Evolutionary conservation across 2,329 filamentous ascomycete species (phyloP).

Genomic region (Alternaria novae-zelandiae): DNA sequence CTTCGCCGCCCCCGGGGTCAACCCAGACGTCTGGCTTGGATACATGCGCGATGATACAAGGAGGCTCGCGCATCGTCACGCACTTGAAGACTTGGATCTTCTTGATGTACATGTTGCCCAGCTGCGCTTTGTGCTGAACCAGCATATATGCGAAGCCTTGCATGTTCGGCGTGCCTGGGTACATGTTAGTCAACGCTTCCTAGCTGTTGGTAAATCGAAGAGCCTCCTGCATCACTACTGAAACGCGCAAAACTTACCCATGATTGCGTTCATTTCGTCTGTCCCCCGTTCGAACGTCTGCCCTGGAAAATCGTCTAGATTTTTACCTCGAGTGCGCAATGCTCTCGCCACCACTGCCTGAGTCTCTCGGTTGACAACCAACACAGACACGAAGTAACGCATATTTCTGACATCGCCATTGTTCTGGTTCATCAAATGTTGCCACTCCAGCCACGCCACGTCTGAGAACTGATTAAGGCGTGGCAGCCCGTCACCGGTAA

Average conservation of each 20-base stretch:
- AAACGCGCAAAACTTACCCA: slow-evolving; percentile 10
- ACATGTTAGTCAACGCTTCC: background rate
- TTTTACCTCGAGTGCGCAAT: slow-evolving; percentile 8
- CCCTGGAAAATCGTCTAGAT: slow-evolving; percentile 21
- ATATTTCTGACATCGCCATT: slow-evolving; percentile 9
- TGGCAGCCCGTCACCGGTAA: slow-evolving; percentile 15
- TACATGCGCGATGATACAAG: slow-evolving; percentile 23
- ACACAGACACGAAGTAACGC: slow-evolving; percentile 22
- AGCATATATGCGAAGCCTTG: slow-evolving; percentile 29
- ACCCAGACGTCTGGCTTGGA: slow-evolving; percentile 4
- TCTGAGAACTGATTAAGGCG: slow-evolving; percentile 24
- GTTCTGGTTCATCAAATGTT: background rate
- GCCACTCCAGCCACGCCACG: slow-evolving; percentile 24
- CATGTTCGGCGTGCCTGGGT: slow-evolving; percentile 22
- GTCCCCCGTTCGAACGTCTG: slow-evolving; percentile 20
- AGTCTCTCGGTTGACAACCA: slow-evolving; percentile 22
- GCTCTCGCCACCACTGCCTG: slow-evolving; percentile 13
- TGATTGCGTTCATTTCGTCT: slow-evolving; percentile 20
- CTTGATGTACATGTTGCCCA: slow-evolving; percentile 25
- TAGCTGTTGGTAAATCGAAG: background rate
- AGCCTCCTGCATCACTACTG: background rate
- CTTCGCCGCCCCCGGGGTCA: background rate
- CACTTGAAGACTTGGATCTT: slow-evolving; percentile 23
- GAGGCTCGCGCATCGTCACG: slow-evolving; percentile 11
- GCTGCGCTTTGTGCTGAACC: slow-evolving; percentile 24